Conservation (phyloP, 2,329 filamentous ascomycete species). For the Tricladium varicosporioides region DNA sequence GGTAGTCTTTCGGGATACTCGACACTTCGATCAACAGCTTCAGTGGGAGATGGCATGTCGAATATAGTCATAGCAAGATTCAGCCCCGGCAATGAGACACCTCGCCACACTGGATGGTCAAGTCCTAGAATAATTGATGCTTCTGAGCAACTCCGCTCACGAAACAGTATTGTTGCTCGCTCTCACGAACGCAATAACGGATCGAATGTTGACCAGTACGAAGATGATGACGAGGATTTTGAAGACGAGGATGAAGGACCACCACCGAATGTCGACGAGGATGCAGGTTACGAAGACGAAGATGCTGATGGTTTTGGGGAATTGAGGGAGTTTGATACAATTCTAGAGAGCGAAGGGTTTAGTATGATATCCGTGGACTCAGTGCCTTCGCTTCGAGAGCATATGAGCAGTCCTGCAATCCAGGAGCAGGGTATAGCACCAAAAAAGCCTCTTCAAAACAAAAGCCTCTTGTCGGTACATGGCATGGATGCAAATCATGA, state of each 20-base stretch:
- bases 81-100: slow-evolving; percentile 25
- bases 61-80: slow-evolving; percentile 31
- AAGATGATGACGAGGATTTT: neutral
- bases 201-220: slow-evolving; percentile 3
- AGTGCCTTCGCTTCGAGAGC: slow-evolving; percentile 46
- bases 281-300: slow-evolving; percentile 25
- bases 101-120: slow-evolving; percentile 27
- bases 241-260: neutral
- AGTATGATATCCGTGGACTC: slow-evolving; percentile 56
- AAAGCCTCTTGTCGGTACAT: slow-evolving; percentile 15
- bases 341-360: slow-evolving; percentile 56
- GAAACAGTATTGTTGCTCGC: neutral
- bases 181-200: neutral
- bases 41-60: slow-evolving; percentile 9
- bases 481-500: slow-evolving; percentile 9
- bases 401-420: slow-evolving; percentile 36
- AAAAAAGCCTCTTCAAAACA: slow-evolving; percentile 11
- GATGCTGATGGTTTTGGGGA: slow-evolving; percentile 36
- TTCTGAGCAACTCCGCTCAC: neutral
- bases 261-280: neutral
- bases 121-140: slow-evolving; percentile 24
- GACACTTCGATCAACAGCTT: slow-evolving; percentile 22
- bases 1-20: slow-evolving; percentile 20
- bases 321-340: slow-evolving; percentile 49
- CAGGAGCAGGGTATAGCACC: slow-evolving; percentile 17